A percentile compares a stretch with the other conserved stretches of the same genome.
Conservation (phyloP, 306 rosid species). For the Quercus dentata region DNA sequence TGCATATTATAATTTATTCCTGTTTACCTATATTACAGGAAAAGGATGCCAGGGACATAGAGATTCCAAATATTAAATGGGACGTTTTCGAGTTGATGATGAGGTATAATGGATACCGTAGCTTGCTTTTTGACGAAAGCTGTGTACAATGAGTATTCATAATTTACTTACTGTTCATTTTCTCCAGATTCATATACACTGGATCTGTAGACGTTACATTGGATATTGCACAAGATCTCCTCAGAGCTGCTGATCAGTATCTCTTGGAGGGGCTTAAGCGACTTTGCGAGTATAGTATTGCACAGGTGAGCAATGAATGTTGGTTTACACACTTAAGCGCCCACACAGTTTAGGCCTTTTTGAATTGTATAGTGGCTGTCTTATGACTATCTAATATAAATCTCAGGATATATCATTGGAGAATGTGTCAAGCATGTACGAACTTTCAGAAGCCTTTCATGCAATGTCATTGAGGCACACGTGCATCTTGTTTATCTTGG, state of each 20-base stretch:
- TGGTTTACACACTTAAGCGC: not conserved
- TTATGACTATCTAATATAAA: conserved; percentile 13
- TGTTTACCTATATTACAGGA: conserved; percentile 56
- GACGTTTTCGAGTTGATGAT: conserved; percentile 96
- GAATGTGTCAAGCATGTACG: conserved; percentile 88
- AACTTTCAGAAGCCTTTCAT: conserved; percentile 93
- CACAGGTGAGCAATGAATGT: conserved; percentile 59
- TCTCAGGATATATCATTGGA: conserved; percentile 86
- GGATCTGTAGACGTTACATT: conserved; percentile 83
- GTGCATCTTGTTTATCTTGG: conserved; percentile 88
- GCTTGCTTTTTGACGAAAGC: conserved; percentile 5
- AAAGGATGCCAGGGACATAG: conserved; percentile 97
- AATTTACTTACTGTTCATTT: conserved; percentile 16
- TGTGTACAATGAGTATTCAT: conserved; percentile 21
- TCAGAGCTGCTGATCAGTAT: conserved; percentile 98
- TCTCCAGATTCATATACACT: conserved; percentile 85
- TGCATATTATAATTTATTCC: conserved; percentile 3
- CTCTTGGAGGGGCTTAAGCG: conserved; percentile 98
- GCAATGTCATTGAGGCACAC: conserved; percentile 92
- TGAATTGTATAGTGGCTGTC: conserved; percentile 12
- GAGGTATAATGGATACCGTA: conserved; percentile 52
- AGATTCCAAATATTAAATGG: conserved; percentile 98
- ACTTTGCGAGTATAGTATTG: conserved; percentile 89
- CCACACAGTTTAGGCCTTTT: not conserved
- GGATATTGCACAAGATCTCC: conserved; percentile 97